A percentile compares a stretch with the other conserved stretches of the same genome.
Evolutionary conservation across 768 basidiomycete genomes (phyloP).

Genomic region (Agaricus blazei): DNA sequence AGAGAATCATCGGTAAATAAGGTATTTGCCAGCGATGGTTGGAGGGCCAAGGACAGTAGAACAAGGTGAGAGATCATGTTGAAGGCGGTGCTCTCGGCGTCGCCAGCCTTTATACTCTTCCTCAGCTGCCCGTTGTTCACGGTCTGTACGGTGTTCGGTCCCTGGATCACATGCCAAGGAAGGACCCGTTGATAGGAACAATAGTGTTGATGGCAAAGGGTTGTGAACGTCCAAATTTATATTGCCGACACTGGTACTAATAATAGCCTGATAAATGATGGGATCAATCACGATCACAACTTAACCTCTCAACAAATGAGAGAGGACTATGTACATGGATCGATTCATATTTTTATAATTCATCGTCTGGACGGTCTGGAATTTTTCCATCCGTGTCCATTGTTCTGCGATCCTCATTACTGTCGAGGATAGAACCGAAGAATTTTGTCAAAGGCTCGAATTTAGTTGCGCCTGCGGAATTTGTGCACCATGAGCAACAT

Average conservation of each 20-base stretch:
- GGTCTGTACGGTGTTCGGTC: no score
- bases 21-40: constrained; percentile 38
- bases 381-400: neutral
- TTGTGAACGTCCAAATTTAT: no score
- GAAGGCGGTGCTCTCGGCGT: neutral
- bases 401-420: constrained; percentile 47
- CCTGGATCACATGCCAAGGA: no score
- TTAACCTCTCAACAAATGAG: neutral
- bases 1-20: constrained; percentile 38
- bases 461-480: constrained; percentile 56
- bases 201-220: no score
- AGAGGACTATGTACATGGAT: no score
- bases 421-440: constrained; percentile 67
- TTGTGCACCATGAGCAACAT: constrained; percentile 49
- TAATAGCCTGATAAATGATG: no score
- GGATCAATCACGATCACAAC: neutral
- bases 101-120: neutral
- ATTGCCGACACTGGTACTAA: no score
- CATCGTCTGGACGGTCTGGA: constrained; percentile 11
- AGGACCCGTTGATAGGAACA: no score
- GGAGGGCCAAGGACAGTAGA: constrained; percentile 16
- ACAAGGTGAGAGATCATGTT: constrained; percentile 1
- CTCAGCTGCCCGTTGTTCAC: no score
- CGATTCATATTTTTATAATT: constrained; percentile 1
- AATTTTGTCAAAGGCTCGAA: constrained; percentile 70